phyloP scores from a whole-genome alignment of 2,329 filamentous ascomycete species.

The Cryphonectria naterciae region DNA sequence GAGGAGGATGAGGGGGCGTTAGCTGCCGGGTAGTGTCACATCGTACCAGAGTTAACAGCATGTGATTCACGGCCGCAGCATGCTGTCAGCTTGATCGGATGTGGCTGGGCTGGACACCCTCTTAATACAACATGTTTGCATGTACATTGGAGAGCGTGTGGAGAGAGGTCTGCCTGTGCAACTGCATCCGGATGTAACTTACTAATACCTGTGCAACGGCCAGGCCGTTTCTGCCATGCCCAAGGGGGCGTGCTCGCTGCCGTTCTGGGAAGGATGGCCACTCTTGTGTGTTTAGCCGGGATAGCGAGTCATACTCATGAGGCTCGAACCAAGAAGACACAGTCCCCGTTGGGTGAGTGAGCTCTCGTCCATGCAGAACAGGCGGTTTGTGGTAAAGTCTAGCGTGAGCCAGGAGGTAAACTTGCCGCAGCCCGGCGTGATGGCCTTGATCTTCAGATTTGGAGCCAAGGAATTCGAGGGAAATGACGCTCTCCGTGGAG shows the following conservation, averaged over 20 bases:
- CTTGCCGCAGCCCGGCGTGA: slow-evolving; percentile 52
- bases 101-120: neutral
- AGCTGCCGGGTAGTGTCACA: neutral
- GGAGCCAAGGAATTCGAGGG: slow-evolving; percentile 47
- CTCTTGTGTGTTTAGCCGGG: slow-evolving; percentile 40
- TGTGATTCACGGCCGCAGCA: neutral
- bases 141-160: neutral
- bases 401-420: slow-evolving; percentile 66
- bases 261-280: slow-evolving; percentile 34
- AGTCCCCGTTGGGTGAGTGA: slow-evolving; percentile 47
- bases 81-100: neutral
- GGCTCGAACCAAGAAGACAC: slow-evolving; percentile 48
- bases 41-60: neutral
- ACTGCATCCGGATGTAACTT: neutral
- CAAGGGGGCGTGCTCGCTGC: slow-evolving; percentile 11
- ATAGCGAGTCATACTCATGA: slow-evolving; percentile 44
- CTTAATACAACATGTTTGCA: neutral
- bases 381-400: slow-evolving; percentile 49
- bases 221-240: slow-evolving; percentile 13
- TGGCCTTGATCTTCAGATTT: slow-evolving; percentile 47
- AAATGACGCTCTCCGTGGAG: slow-evolving; percentile 53
- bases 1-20: neutral
- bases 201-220: slow-evolving; percentile 8
- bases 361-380: slow-evolving; percentile 67
- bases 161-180: neutral